Evolutionary conservation across 208 protist species (phyloP).

Genomic region (Crithidia thermophila): DNA sequence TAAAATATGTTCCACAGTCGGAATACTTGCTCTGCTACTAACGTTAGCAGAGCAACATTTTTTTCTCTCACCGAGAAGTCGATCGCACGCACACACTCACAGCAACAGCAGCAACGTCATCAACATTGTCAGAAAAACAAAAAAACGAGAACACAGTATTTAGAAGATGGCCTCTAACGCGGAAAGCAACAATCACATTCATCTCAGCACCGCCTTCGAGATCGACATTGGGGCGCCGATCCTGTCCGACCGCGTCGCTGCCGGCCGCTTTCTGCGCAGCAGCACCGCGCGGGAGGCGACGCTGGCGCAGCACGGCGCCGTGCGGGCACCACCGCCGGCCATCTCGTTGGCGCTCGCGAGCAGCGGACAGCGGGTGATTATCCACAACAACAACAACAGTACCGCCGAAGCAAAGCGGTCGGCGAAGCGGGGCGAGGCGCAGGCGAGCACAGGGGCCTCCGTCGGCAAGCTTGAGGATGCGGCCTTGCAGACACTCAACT

Average conservation of each 20-base stretch:
- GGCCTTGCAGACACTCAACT: constrained; percentile 76
- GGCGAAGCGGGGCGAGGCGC: constrained; percentile 42
- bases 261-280: constrained; percentile 67
- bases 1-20: too few relatives aligned
- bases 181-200: constrained; percentile 27
- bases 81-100: too few relatives aligned
- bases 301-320: constrained; percentile 12
- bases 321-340: constrained; percentile 30
- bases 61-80: too few relatives aligned
- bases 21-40: too few relatives aligned
- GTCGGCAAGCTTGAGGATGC: constrained; percentile 23
- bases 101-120: not conserved
- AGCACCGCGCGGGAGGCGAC: constrained; percentile 15
- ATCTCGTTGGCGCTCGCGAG: constrained; percentile 73
- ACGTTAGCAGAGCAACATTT: too few relatives aligned
- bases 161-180: constrained; percentile 4
- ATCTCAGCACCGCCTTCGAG: constrained; percentile 73
- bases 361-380: constrained; percentile 72
- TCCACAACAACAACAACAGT: constrained; percentile 87
- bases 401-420: constrained; percentile 35
- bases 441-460: constrained; percentile 10
- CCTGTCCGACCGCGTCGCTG: constrained; percentile 51
- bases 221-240: constrained; percentile 53
- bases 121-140: not conserved
- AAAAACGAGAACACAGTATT: not conserved